Evolutionary conservation across 345 rosid species (phyloP), one percentile per base, ranked within the genome.

Genomic region (Erucastrum elatum): DNA sequence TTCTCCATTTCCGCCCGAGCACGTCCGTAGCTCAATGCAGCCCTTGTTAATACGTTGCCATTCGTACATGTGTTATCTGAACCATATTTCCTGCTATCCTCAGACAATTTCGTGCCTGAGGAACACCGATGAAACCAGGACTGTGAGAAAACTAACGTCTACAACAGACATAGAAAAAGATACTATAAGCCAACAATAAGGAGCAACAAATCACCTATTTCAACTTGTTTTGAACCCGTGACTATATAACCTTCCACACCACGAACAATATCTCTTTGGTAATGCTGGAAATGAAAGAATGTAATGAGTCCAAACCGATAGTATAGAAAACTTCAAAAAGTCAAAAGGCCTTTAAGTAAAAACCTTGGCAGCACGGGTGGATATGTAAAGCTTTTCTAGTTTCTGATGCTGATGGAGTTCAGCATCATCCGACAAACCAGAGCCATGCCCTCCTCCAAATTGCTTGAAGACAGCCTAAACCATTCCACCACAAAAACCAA

Each of bases 211-310:
- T 85, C 70, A 89, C 98, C 98, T 75, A 94, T 90, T 80, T 94
- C 98, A 79, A 94, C 97, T 87, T 91, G 98, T 81, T 92, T 94
- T 33, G 97, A 88, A 34, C 98, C 98, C 0, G 91, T 90, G 64
- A 90, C 93, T 17, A 94, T 90, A 82, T 93, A 89, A 62, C 98
- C 98, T 89, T 94, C 98, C 21, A 93, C 98, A 30, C 98, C 98
- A 34, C 98, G 98, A 30, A 94, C 97, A 74, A 94, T 88, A 76
- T 94, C 98, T 82, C 97, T 88, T 91, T 94, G 98, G 71, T 82
- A 94, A 88, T 93, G 98, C 98, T 94, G 91, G 41, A 84, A 86
- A 17, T 30, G 37, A 46, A 46, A 77, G 26, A 33, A 61, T 11
- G 25, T 30, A 16, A 46, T 55, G 37, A 81, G 76, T 51, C 64